Conservation (phyloP, 1,139 yeast species). For the Zygosaccharomyces pseudobailii region DNA sequence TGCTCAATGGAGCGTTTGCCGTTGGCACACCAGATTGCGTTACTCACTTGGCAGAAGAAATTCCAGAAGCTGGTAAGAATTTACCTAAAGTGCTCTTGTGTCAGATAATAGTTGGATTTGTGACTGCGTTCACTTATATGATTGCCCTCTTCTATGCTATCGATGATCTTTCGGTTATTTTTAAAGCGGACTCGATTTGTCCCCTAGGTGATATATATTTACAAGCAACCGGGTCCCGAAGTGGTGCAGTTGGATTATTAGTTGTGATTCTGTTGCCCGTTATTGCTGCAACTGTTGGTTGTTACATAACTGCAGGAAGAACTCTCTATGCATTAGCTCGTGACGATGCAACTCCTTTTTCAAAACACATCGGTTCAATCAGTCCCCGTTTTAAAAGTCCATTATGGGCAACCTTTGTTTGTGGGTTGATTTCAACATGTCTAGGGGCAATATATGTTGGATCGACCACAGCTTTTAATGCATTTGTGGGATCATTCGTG, state of each 20-base stretch:
- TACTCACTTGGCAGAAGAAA: constrained; percentile 8
- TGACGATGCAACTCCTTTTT: constrained; percentile 7
- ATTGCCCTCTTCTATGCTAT: constrained; percentile 8
- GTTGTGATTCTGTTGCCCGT: constrained; percentile 5
- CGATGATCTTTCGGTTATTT: constrained; percentile 4
- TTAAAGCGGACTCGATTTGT: constrained; percentile 5
- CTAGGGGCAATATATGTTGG: constrained; percentile 9
- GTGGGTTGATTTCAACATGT: constrained; percentile 4
- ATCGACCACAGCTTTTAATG: constrained; percentile 6
- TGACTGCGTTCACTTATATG: constrained; percentile 7
- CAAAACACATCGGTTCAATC: constrained; percentile 4
- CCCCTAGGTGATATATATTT: constrained; percentile 7
- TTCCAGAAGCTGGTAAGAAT: constrained; percentile 8
- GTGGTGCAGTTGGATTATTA: constrained; percentile 6
- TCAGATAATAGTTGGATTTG: constrained; percentile 7
- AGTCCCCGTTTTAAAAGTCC: constrained; percentile 6
- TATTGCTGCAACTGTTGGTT: constrained; percentile 6
- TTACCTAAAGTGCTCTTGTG: constrained; percentile 6
- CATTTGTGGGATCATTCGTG: constrained; percentile 8
- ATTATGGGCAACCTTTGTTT: constrained; percentile 7
- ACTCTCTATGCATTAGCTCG: constrained; percentile 7
- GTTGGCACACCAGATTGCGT: constrained; percentile 8
- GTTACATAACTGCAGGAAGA: constrained; percentile 7
- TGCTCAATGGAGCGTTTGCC: constrained; percentile 8
- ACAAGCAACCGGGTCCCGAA: constrained; percentile 7